phyloP scores from a whole-genome alignment of 1,139 yeast species.

The Suhomyces taliae region DNA sequence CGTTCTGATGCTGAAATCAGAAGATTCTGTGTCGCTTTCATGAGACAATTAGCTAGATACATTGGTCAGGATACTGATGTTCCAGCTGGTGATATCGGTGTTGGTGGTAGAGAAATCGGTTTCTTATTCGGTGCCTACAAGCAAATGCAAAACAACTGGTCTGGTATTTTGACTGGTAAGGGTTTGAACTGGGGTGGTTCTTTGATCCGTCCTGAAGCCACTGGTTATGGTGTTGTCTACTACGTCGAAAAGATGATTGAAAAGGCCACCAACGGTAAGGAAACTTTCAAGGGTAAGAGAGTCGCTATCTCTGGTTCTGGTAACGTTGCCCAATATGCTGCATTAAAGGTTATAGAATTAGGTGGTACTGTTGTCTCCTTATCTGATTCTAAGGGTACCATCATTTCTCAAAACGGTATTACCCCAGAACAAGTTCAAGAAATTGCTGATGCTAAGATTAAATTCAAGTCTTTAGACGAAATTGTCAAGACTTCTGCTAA shows the following conservation, averaged over 20 bases:
- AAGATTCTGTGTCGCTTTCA: constrained; percentile 93
- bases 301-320: constrained; percentile 98
- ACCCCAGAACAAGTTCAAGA: constrained; percentile 75
- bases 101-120: constrained; percentile 91
- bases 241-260: constrained; percentile 97
- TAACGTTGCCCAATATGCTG: constrained; percentile 99
- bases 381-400: constrained; percentile 92
- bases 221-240: constrained; percentile 97
- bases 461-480: constrained; percentile 74
- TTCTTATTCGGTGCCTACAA: constrained; percentile 97
- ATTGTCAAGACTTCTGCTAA: constrained; percentile 57
- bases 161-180: constrained; percentile 97
- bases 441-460: constrained; percentile 78
- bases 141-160: constrained; percentile 87
- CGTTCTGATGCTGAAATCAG: constrained; percentile 91
- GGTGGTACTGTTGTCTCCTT: constrained; percentile 94
- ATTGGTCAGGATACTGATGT: constrained; percentile 97
- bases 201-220: constrained; percentile 97
- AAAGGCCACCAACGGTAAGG: constrained; percentile 86
- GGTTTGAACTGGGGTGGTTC: constrained; percentile 99
- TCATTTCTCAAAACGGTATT: constrained; percentile 76
- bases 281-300: constrained; percentile 85
- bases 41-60: constrained; percentile 93
- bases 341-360: constrained; percentile 92
- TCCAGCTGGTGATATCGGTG: constrained; percentile 97